phyloP scores from a whole-genome alignment of 2,329 filamentous ascomycete genomes.

The Pyrenophora graminea region DNA sequence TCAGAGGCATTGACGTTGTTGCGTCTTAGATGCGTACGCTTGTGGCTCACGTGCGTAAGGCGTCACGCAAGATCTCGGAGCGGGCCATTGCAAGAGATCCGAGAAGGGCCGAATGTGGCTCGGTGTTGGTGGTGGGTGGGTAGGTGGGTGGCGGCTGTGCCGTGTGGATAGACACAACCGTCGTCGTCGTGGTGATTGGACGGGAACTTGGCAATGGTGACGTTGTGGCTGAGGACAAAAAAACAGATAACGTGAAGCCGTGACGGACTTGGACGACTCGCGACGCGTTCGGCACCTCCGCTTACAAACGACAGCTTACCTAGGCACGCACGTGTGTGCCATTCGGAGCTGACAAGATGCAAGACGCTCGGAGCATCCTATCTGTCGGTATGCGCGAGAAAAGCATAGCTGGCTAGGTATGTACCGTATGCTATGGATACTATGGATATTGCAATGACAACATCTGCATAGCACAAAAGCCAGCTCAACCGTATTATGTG shows the following conservation, averaged over 20 bases:
- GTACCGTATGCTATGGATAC: too few relatives aligned
- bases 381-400: neutral
- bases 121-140: neutral
- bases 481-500: too few relatives aligned
- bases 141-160: neutral
- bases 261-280: neutral
- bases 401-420: too few relatives aligned
- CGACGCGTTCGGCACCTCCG: slow-evolving; percentile 2
- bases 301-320: neutral
- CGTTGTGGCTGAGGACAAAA: slow-evolving; percentile 4
- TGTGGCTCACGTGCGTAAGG: neutral
- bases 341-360: neutral
- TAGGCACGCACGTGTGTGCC: too few relatives aligned
- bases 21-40: neutral
- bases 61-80: slow-evolving; percentile 5
- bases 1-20: neutral
- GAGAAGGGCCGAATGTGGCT: slow-evolving; percentile 6
- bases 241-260: slow-evolving; percentile 9
- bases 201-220: slow-evolving; percentile 1
- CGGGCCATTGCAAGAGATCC: slow-evolving; percentile 10
- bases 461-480: too few relatives aligned
- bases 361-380: neutral
- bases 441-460: too few relatives aligned
- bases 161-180: neutral
- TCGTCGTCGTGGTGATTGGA: neutral